A percentile compares a stretch with the other conserved stretches of the same genome.
Evolutionary conservation across 1,284 basidiomycete species (phyloP).

Genomic region (Rhizoctonia solani): DNA sequence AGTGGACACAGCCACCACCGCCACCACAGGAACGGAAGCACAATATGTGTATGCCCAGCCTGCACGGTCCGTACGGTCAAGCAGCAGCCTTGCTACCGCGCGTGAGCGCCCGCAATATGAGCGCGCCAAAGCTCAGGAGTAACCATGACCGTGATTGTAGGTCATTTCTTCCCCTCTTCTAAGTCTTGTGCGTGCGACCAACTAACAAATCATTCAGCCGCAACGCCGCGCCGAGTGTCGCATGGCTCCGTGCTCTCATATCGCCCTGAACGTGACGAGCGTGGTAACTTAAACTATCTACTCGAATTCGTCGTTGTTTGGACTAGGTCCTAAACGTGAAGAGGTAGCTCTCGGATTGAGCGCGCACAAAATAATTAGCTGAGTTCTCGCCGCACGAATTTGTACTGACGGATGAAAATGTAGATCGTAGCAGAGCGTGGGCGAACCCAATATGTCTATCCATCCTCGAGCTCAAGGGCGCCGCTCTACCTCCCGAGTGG

Average conservation of each 20-base stretch:
- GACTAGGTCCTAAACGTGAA: conserved; percentile 28
- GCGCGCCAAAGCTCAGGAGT: conserved; percentile 30
- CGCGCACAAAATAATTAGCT: too few relatives aligned
- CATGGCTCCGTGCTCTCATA: conserved; percentile 19
- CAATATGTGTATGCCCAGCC: conserved; percentile 27
- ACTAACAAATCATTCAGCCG: conserved; percentile 17
- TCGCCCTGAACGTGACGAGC: conserved; percentile 8
- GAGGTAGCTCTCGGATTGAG: conserved; percentile 13
- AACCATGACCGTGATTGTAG: conserved; percentile 29
- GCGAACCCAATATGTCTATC: conserved; percentile 14
- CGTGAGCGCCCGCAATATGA: conserved; percentile 23
- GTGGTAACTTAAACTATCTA: conserved; percentile 16
- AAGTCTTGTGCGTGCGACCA: too few relatives aligned
- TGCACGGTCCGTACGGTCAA: conserved; percentile 24
- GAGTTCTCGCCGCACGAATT: too few relatives aligned
- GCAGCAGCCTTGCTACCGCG: conserved; percentile 20
- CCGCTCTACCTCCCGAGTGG: conserved; percentile 30
- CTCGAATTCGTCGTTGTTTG: conserved; percentile 20
- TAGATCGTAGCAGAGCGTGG: conserved; percentile 2
- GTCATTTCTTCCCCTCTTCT: background rate
- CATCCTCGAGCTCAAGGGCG: conserved; percentile 8
- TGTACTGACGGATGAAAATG: background rate
- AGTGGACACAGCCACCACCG: conserved; percentile 10
- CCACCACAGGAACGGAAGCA: background rate
- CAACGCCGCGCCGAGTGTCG: conserved; percentile 29